These are phyloP conservation scores for Cynara cardunculus DNA, from an alignment of 129 eudicot species.

Conservation along the genomic window DNA sequence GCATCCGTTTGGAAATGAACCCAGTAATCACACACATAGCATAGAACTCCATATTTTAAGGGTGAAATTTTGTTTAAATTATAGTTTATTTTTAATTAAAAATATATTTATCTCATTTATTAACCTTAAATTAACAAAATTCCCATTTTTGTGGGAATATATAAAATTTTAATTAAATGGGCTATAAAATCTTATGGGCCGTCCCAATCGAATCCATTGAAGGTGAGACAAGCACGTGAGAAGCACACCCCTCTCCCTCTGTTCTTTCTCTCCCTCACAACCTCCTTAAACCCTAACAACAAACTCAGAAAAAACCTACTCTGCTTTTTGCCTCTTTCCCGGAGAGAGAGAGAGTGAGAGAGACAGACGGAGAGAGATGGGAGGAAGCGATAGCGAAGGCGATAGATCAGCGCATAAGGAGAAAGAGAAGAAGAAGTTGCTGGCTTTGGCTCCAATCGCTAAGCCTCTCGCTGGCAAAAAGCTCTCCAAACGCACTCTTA, in stretches of 20 bases:
- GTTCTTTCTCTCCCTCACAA: background rate
- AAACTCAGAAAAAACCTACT: background rate
- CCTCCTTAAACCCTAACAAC: conserved; percentile 17
- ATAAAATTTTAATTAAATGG: background rate
- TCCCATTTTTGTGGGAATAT: background rate
- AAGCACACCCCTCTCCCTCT: background rate
- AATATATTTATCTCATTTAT: background rate
- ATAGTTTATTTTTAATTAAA: no score
- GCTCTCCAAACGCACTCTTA: conserved; percentile 68
- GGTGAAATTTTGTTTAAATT: no score
- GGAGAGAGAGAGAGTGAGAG: background rate
- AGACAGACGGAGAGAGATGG: conserved; percentile 40
- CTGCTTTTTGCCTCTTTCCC: background rate
- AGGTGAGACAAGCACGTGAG: background rate
- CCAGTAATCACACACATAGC: no score
- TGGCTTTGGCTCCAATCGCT: conserved; percentile 74
- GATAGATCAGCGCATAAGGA: conserved; percentile 59
- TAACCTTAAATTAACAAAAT: background rate
- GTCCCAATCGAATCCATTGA: conserved; percentile 14
- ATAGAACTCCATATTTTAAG: no score
- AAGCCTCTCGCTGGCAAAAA: conserved; percentile 86
- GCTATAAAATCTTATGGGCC: background rate
- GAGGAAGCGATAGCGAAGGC: conserved; percentile 84
- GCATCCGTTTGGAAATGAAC: no score
- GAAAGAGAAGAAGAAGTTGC: conserved; percentile 65